Base-by-base conservation (phyloP, 2,329 filamentous ascomycete genomes). In the Ophiostoma triangulosporum region DNA sequence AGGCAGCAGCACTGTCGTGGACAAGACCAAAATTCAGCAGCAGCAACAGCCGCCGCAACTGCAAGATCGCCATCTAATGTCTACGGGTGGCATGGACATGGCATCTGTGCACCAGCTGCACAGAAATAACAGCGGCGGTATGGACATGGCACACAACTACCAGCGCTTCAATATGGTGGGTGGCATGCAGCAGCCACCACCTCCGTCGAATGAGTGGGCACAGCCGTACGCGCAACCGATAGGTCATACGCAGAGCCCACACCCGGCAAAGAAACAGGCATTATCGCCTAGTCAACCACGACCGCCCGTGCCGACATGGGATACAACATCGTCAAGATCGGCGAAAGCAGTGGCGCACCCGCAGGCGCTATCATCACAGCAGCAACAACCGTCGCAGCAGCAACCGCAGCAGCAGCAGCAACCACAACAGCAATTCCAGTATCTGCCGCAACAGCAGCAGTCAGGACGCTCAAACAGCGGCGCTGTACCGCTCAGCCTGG, bases 221-320 rank as follows among this genome's bases (percentile, higher is more conserved):
- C 67, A 71, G 35, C 38, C 31, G 2, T 49, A 45, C 11, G 17
- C 20, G 11, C 51, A 48, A 24, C 36, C 31, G n/a, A n/a, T n/a
- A n/a, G n/a, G n/a, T n/a, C n/a, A n/a, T n/a, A 31, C 52, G 52
- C 65, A 66, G 40, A 71, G 64, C 48, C 69, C 73, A n/a, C 74
- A 74, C 57, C 69, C 75, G 3, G 65, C 70, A 35, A 81, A 80
- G 61, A 72, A 73, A 54, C 60, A 77, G 54, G 75, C 76, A 20
- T 57, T 79, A 17, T 77, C 76, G 0, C 76, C 77, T 4, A 73
- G 64, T 32, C 61, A 73, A n/a, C 65, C 64, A 15, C 71, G 74
- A 27, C 77, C 77, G 7, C 76, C 77, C 0, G 72, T 80, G 9
- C 77, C 77, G 6, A 63, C 74, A 11, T 80, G 77, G 70, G 71